Conservation (phyloP, 805 yeast species). For the Myxozyma vanderwaltii region DNA sequence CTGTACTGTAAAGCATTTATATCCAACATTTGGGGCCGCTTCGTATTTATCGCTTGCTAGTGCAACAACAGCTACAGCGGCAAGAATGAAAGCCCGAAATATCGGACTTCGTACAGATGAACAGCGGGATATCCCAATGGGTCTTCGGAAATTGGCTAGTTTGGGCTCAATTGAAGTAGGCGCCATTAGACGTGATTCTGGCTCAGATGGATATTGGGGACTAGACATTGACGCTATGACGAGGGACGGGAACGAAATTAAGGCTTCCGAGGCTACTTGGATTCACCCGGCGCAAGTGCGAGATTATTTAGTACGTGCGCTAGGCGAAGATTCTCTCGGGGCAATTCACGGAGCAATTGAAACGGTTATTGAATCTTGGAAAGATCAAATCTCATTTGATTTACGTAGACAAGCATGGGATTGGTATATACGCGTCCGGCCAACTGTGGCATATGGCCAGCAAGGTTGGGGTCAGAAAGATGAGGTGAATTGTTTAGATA, state of each 20-base stretch:
- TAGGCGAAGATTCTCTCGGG: constrained; percentile 21
- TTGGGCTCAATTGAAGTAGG: constrained; percentile 27
- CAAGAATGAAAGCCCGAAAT: constrained; percentile 18
- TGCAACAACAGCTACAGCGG: constrained; percentile 23
- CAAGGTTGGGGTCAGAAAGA: constrained; percentile 33
- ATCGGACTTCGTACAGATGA: constrained; percentile 9
- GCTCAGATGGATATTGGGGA: constrained; percentile 32
- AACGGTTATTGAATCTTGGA: constrained; percentile 26
- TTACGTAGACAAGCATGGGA: constrained; percentile 7
- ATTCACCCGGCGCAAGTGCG: constrained; percentile 29
- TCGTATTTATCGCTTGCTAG: constrained; percentile 30
- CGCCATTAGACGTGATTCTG: constrained; percentile 27
- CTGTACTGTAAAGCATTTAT: constrained; percentile 15
- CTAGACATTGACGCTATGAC: constrained; percentile 27
- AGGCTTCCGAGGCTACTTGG: constrained; percentile 21
- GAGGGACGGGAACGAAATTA: neutral
- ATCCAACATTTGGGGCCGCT: constrained; percentile 24
- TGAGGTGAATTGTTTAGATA: constrained; percentile 9
- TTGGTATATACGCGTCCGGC: constrained; percentile 28
- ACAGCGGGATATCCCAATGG: constrained; percentile 8
- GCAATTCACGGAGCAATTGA: constrained; percentile 27
- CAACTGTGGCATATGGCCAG: constrained; percentile 20
- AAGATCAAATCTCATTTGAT: neutral
- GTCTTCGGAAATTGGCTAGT: constrained; percentile 10
- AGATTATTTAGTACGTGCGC: constrained; percentile 24